phyloP scores from a whole-genome alignment of 2,329 filamentous ascomycete species.

The Dactylonectria macrodidyma region DNA sequence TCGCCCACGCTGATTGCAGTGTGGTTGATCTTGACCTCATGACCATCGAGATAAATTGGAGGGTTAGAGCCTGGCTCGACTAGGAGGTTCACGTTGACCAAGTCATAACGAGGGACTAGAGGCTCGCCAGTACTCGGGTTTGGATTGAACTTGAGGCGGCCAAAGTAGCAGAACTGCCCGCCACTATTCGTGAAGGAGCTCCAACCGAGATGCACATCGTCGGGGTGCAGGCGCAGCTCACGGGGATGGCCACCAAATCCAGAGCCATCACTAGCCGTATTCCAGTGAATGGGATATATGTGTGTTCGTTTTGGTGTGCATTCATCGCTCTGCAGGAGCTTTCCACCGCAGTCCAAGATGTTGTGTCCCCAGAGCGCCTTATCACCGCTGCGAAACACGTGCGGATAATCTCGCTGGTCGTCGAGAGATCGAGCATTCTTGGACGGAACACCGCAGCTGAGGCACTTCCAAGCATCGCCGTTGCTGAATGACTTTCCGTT shows the following conservation, averaged over 20 bases:
- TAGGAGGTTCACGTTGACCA: slow-evolving; percentile 56
- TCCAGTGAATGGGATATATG: slow-evolving; percentile 32
- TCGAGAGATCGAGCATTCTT: slow-evolving; percentile 48
- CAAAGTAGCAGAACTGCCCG: slow-evolving; percentile 53
- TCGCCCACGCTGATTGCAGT: slow-evolving; percentile 58
- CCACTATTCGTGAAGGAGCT: slow-evolving; percentile 53
- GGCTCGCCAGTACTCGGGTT: slow-evolving; percentile 49
- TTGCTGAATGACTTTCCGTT: slow-evolving; percentile 59
- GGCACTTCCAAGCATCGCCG: slow-evolving; percentile 63
- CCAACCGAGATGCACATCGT: slow-evolving; percentile 60
- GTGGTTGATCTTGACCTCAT: slow-evolving; percentile 49
- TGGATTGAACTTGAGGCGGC: slow-evolving; percentile 58
- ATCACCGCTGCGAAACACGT: slow-evolving; percentile 57
- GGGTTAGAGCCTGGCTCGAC: slow-evolving; percentile 23
- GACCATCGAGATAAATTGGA: too few species aligned
- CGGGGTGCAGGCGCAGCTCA: slow-evolving; percentile 62
- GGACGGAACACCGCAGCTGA: slow-evolving; percentile 59
- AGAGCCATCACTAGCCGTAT: slow-evolving; percentile 43
- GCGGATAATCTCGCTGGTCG: slow-evolving; percentile 56
- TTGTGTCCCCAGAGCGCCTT: slow-evolving; percentile 52
- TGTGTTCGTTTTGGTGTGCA: slow-evolving; percentile 11
- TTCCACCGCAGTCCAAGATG: slow-evolving; percentile 56
- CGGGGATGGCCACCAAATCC: slow-evolving; percentile 53
- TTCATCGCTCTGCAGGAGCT: slow-evolving; percentile 47
- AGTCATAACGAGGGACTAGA: slow-evolving; percentile 54